Evolutionary conservation across 257 asterid species (phyloP).

Genomic region (Solanum commersonii): DNA sequence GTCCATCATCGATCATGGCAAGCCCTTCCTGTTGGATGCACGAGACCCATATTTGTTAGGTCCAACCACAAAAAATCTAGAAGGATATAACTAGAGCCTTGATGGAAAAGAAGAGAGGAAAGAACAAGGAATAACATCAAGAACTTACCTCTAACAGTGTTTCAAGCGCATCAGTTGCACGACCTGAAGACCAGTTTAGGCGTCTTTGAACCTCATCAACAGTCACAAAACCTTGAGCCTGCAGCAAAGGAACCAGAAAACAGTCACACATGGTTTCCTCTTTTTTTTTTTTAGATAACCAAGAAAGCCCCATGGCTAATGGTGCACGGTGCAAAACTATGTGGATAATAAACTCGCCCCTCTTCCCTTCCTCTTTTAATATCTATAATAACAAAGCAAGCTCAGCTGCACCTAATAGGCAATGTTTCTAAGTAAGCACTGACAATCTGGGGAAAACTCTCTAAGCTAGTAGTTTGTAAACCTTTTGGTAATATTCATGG

Average conservation of each 20-base stretch:
- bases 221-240: conserved; percentile 91
- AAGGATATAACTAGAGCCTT: not conserved
- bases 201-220: conserved; percentile 82
- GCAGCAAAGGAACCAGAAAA: conserved; percentile 5
- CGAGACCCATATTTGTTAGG: not conserved
- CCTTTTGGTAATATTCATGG: not conserved
- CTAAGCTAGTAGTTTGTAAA: not conserved
- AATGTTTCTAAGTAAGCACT: not conserved
- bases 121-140: not conserved
- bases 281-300: not conserved
- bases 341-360: not conserved
- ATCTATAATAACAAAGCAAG: not conserved
- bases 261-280: not conserved
- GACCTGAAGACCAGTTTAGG: conserved; percentile 81
- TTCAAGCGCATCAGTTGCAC: conserved; percentile 79
- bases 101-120: not conserved
- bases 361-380: not conserved
- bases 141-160: conserved; percentile 72
- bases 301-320: not conserved
- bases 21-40: conserved; percentile 9
- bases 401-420: not conserved
- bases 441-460: not conserved
- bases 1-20: conserved; percentile 15
- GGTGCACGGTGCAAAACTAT: not conserved
- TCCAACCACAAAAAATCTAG: not conserved